Percentiles rank a stretch among this genome's conserved stretches.
phyloP scores from a whole-genome alignment of 176 grass and related monocot species.

The Tillandsia fasciculata region DNA sequence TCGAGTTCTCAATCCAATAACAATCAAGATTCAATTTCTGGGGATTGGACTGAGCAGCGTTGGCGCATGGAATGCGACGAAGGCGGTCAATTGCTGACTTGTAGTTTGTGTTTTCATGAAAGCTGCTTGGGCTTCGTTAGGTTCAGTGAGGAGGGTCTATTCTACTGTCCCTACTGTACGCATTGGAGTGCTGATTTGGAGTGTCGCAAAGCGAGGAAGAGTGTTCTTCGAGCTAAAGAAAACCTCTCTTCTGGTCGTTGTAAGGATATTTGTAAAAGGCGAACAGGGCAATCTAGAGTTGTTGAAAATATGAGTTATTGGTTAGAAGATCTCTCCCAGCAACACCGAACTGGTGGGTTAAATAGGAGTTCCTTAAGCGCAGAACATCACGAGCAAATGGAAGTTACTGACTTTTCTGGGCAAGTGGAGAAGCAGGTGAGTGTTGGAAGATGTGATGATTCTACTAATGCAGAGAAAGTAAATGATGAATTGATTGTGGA shows the following conservation, averaged over 20 bases:
- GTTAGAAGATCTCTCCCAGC: background rate
- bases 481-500: background rate
- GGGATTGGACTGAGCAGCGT: background rate
- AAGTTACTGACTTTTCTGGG: background rate
- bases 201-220: too few relatives aligned
- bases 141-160: background rate
- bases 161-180: constrained; percentile 1
- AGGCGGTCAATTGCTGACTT: constrained; percentile 4
- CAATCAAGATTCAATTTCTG: background rate
- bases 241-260: background rate
- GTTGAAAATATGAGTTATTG: background rate
- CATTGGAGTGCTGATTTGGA: background rate
- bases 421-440: background rate
- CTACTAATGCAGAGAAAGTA: background rate
- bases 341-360: background rate
- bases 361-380: background rate
- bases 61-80: background rate
- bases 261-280: background rate
- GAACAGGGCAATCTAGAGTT: background rate
- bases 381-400: background rate
- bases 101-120: background rate
- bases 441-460: constrained; percentile 2
- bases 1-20: background rate
- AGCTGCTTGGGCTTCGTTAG: background rate
- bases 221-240: background rate